Evolutionary conservation across 805 yeast genomes (phyloP).

Genomic region (Teunomyces gatunensis): DNA sequence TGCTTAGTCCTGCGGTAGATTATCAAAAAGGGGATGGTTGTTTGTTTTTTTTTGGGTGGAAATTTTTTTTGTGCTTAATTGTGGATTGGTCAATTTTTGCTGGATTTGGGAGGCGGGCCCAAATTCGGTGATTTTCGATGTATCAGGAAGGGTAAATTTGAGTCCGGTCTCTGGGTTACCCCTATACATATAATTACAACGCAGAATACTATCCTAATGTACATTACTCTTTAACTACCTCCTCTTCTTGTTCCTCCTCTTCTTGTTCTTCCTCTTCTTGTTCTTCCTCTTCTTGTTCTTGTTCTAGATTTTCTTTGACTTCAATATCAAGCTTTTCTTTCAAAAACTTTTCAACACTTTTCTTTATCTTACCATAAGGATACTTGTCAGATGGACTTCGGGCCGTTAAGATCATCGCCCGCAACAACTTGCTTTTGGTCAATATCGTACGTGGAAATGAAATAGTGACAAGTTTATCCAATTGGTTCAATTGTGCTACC

Average conservation of each 20-base stretch:
- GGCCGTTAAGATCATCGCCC: slow-evolving; percentile 29
- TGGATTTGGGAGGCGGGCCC: slow-evolving; percentile 8
- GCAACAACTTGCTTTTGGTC: slow-evolving; percentile 27
- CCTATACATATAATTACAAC: neutral
- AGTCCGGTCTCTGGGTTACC: slow-evolving; percentile 3
- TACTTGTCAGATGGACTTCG: slow-evolving; percentile 27
- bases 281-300: slow-evolving; percentile 7
- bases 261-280: slow-evolving; percentile 6
- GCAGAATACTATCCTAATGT: too few relatives aligned
- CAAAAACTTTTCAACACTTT: slow-evolving; percentile 20
- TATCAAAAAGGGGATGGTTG: slow-evolving; percentile 5
- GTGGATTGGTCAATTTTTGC: slow-evolving; percentile 5
- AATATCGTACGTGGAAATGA: slow-evolving; percentile 30
- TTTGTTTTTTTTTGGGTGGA: slow-evolving; percentile 4
- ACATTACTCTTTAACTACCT: slow-evolving; percentile 4
- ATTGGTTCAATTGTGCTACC: slow-evolving; percentile 13
- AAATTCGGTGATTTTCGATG: slow-evolving; percentile 9
- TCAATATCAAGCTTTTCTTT: slow-evolving; percentile 15
- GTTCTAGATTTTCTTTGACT: slow-evolving; percentile 12
- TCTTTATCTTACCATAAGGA: slow-evolving; percentile 14
- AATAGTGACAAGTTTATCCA: slow-evolving; percentile 13
- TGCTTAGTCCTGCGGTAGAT: neutral
- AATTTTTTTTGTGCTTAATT: slow-evolving; percentile 2
- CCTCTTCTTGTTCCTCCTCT: slow-evolving; percentile 5
- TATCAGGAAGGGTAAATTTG: slow-evolving; percentile 8